Base-by-base conservation (phyloP, 495 filamentous ascomycete species). In the Aspergillus ostianus region DNA sequence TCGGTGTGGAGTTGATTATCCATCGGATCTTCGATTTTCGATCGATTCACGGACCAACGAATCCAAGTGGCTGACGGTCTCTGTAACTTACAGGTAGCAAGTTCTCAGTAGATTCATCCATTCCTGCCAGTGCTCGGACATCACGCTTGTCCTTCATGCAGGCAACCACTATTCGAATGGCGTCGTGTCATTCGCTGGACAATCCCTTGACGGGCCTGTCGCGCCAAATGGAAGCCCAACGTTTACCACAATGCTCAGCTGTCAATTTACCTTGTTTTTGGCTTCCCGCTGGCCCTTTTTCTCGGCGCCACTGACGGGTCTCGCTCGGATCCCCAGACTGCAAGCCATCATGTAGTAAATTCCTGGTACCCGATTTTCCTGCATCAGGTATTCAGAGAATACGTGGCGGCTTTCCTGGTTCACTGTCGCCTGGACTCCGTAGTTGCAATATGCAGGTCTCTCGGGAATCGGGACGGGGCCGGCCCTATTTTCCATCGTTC, bases 1-100 rank as follows among this genome's bases (percentile, higher is more conserved):
- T 63, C 60, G 57, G 61, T 66, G 64, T 63, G 57, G 52, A 55
- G 52, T 47, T 48, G 47, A 17, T 55, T 51, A 66, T 57, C 59
- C 44, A 54, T 53, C 47, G 30, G 56, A 41, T 58, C 17, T 63
- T 49, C 46, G 60, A 59, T 55, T 17, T 51, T 50, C 59, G 56
- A 54, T 59, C 59, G 46, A 59, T 20, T 51, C 52, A 58, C 52
- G 55, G 47, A 36, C 55, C 52, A 56, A 48, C 57, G 36, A 44
- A 41, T 47, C 15, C 27, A 30, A 13, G 15, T 32, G 51, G 4
- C 20, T 45, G 27, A 20, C 15, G 27, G 36, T 1, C 6, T 19
- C 51, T 41, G 26, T 45, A n/a, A n/a, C n/a, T n/a, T n/a, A 51
- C 46, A 51, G 56, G 48, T 63, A 20, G 49, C 32, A 17, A 54